A percentile compares a stretch with the other conserved stretches of the same genome.
Conservation (phyloP, 305 asterid species). For the Striga hermonthica region DNA sequence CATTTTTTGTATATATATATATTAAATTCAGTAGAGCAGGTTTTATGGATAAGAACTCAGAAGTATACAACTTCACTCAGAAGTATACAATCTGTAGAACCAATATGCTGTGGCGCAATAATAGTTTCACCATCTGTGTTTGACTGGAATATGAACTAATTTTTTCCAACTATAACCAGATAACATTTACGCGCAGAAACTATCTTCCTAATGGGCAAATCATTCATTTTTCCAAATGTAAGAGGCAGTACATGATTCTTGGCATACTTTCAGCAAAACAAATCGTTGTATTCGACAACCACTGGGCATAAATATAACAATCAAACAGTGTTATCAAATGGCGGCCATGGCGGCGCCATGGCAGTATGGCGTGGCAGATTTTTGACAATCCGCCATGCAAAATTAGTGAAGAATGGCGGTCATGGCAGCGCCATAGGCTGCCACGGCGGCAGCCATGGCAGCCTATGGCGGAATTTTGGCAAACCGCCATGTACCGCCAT, state of each 20-base stretch:
- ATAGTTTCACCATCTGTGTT: conserved; percentile 19
- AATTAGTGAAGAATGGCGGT: no score
- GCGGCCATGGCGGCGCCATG: no score
- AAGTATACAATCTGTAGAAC: conserved; percentile 4
- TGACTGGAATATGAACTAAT: conserved; percentile 1
- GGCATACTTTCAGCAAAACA: conserved; percentile 19
- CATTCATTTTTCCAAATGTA: conserved; percentile 16
- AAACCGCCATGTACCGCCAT: no score
- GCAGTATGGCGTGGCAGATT: no score
- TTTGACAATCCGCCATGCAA: no score
- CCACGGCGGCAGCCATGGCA: no score
- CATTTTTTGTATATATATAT: conserved; percentile 3
- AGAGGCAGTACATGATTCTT: conserved; percentile 14
- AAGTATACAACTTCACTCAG: conserved; percentile 12
- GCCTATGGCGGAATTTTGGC: no score
- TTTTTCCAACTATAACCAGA: conserved; percentile 7
- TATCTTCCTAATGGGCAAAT: not conserved
- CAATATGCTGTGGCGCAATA: conserved; percentile 19
- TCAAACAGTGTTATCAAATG: no score
- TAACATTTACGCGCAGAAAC: not conserved
- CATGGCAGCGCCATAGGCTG: no score
- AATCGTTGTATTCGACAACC: conserved; percentile 5
- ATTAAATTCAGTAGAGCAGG: conserved; percentile 6
- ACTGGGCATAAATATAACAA: conserved; percentile 9
- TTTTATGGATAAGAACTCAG: conserved; percentile 10